Evolutionary conservation across 345 rosid species (phyloP).

Genomic region (Lepidium aucheri): DNA sequence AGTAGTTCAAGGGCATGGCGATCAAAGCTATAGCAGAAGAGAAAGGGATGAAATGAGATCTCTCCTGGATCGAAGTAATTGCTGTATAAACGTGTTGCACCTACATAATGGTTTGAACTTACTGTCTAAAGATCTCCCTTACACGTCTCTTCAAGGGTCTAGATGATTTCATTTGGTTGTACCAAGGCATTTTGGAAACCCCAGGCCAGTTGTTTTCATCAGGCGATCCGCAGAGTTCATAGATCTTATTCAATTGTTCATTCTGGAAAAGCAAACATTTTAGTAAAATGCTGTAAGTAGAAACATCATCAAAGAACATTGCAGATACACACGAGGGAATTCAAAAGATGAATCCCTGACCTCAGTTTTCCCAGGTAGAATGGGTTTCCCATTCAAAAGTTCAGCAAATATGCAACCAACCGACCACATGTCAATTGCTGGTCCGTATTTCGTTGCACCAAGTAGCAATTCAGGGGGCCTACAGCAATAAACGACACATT

Average conservation of each 20-base stretch:
- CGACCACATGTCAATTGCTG: conserved; percentile 97
- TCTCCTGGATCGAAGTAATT: neutral
- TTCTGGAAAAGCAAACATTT: conserved; percentile 23
- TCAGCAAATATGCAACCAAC: conserved; percentile 98
- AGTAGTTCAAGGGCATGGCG: conserved; percentile 88
- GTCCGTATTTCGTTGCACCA: conserved; percentile 91
- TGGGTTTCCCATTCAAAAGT: conserved; percentile 82
- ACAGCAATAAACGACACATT: neutral
- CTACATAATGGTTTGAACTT: conserved; percentile 28
- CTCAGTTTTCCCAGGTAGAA: conserved; percentile 93
- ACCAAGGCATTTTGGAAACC: conserved; percentile 53
- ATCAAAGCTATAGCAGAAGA: conserved; percentile 44
- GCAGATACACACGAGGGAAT: neutral
- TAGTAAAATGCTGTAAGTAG: neutral
- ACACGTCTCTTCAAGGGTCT: conserved; percentile 60
- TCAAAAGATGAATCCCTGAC: conserved; percentile 22
- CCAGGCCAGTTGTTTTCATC: conserved; percentile 69
- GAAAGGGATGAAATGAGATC: neutral
- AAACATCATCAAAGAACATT: neutral
- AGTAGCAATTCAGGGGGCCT: conserved; percentile 98
- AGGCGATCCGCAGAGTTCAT: conserved; percentile 64
- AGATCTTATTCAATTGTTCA: conserved; percentile 59
- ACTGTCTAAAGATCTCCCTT: conserved; percentile 72
- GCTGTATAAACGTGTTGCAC: neutral
- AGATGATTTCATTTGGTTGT: conserved; percentile 47